phyloP scores from a whole-genome alignment of 2,329 filamentous ascomycete species.

The Torrubiellomyces zombiae region DNA sequence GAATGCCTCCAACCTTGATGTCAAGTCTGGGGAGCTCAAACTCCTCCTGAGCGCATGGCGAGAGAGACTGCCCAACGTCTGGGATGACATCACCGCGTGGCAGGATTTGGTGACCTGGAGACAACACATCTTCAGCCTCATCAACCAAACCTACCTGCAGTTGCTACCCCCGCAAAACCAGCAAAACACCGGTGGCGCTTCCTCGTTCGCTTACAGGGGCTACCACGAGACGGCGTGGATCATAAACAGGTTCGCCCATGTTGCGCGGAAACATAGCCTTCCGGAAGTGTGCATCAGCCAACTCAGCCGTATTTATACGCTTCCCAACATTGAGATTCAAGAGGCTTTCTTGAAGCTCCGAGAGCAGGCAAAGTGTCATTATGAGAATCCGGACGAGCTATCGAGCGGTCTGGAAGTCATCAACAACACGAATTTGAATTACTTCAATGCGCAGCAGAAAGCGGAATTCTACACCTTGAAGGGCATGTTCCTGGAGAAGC shows the following conservation, averaged over 20 bases:
- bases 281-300: conserved; percentile 96
- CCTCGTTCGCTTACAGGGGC: conserved; percentile 78
- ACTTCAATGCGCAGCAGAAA: conserved; percentile 91
- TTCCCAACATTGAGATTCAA: conserved; percentile 98
- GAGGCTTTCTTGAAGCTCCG: conserved; percentile 95
- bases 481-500: conserved; percentile 96
- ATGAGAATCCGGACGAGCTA: conserved; percentile 85
- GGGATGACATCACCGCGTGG: conserved; percentile 99
- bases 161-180: conserved; percentile 60
- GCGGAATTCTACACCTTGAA: conserved; percentile 98
- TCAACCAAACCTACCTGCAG: conserved; percentile 83
- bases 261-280: conserved; percentile 90
- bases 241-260: conserved; percentile 96
- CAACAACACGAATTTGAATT: conserved; percentile 98
- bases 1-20: conserved; percentile 69
- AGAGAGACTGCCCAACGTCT: conserved; percentile 87
- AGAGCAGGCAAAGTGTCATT: conserved; percentile 98
- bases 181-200: conserved; percentile 72
- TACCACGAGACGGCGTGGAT: conserved; percentile 99
- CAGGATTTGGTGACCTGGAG: conserved; percentile 99
- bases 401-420: conserved; percentile 92
- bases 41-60: conserved; percentile 87
- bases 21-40: conserved; percentile 91
- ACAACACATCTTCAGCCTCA: conserved; percentile 95
- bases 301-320: conserved; percentile 90